These are phyloP conservation scores for Oehlia diaphana DNA, from an alignment of 192 early-diverging fungal genomes.

Conservation along the genomic window DNA sequence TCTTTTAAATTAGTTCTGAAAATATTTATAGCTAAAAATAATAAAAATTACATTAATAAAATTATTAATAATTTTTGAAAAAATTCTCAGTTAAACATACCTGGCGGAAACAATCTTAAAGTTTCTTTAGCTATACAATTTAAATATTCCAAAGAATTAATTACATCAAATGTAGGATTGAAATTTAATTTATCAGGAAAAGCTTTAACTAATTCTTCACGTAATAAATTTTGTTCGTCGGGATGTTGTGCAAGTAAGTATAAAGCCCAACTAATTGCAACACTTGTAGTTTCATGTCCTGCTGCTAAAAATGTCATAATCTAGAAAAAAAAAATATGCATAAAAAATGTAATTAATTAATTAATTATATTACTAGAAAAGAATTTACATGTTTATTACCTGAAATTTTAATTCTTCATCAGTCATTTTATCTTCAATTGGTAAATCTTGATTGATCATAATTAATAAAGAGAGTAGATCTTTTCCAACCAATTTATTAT, in stretches of 20 bases:
- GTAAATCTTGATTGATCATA: conserved; percentile 42
- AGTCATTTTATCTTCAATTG: conserved; percentile 40
- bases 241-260: conserved; percentile 50
- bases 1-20: conserved; percentile 41
- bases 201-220: conserved; percentile 48
- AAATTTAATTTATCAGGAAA: conserved; percentile 42
- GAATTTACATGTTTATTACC: not conserved
- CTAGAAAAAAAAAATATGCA: not conserved
- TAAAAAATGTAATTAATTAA: not conserved
- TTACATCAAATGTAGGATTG: conserved; percentile 43
- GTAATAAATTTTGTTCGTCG: conserved; percentile 42
- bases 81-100: not conserved
- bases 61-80: no score
- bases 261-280: conserved; percentile 51
- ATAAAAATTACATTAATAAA: not conserved
- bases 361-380: not conserved
- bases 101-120: conserved; percentile 50
- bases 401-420: conserved; percentile 49
- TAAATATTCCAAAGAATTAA: conserved; percentile 49
- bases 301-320: conserved; percentile 31
- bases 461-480: conserved; percentile 50
- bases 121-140: conserved; percentile 54
- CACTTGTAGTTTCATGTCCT: conserved; percentile 60
- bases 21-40: conserved; percentile 31
- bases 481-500: conserved; percentile 26